Base-by-base conservation (phyloP, 345 rosid genomes). In the Populus ilicifolia region DNA sequence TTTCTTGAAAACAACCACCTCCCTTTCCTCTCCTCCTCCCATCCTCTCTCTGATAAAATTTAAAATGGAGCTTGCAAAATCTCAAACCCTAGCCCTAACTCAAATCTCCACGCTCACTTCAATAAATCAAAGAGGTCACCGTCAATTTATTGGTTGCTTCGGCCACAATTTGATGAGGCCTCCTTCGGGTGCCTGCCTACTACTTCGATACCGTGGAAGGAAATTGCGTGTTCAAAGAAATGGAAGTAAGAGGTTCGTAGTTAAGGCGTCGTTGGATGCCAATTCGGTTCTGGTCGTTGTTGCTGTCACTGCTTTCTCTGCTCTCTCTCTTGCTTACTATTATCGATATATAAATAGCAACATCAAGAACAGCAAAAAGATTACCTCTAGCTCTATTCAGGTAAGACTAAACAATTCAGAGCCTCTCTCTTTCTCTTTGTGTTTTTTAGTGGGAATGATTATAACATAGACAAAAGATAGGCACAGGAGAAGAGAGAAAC, bases 251-350 rank as follows among this genome's bases (percentile, higher is more conserved):
- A 79, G 81, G 52, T 82, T 91, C 46, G 67, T 83, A 25, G 80
- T 85, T 76, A 81, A 77, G 72, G 93, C 95, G 69, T 92, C 97
- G 63, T 4, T 88, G 11, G 82, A 78, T 70, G 71, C 91, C 33
- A 82, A 84, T 76, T 78, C 87, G 48, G 77, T 82, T 68, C 80
- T 90, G 36, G 68, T 89, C n/a, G 85, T 86, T 30, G 90, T 89
- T 2, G 92, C 93, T 70, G 89, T 89, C 9, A 84, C 91, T 36
- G 78, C 95, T 1, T 75, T 93, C 68, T 87, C 94, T 17, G 93
- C 94, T 46, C 59, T 90, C 27, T 85, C 90, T 21, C 46, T 90
- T 33, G 87, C 91, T 74, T 90, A 82, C 79, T 87, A 84, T 33
- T 83, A 90, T 67, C 82, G 63, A 54, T 68, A 78, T 69, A 0